A percentile compares a stretch with the other conserved stretches of the same genome.
These are phyloP conservation scores for Chionographis japonica DNA, from an alignment of 106 monocot species.

Conservation along the genomic window DNA sequence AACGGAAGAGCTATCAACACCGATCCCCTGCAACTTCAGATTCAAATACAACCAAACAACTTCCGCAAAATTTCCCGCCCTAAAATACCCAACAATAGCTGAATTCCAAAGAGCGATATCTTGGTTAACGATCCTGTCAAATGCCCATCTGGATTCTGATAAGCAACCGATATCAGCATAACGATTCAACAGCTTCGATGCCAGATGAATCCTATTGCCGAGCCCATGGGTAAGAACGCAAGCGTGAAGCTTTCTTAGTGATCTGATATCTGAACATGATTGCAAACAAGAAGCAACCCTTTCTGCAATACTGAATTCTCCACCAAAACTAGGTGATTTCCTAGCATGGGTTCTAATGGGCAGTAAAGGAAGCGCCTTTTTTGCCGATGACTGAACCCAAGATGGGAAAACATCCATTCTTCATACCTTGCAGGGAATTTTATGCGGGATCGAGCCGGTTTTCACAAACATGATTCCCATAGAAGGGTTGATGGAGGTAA, in stretches of 20 bases:
- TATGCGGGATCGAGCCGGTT: too few species aligned
- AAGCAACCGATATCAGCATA: slow-evolving; percentile 45
- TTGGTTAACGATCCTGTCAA: slow-evolving; percentile 24
- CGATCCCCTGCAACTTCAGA: slow-evolving; percentile 26
- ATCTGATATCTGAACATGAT: slow-evolving; percentile 27
- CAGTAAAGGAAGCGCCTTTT: not conserved
- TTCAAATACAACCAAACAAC: slow-evolving; percentile 30
- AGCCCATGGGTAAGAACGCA: slow-evolving; percentile 34
- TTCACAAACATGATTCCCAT: too few species aligned
- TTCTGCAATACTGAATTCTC: slow-evolving; percentile 2
- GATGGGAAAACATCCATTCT: not conserved
- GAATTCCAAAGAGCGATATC: slow-evolving; percentile 65
- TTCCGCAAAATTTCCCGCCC: slow-evolving; percentile 38
- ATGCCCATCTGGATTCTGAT: slow-evolving; percentile 39
- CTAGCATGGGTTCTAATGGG: not conserved
- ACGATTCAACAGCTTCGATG: slow-evolving; percentile 39
- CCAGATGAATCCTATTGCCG: slow-evolving; percentile 20
- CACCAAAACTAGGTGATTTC: slow-evolving; percentile 2
- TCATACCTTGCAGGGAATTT: not conserved
- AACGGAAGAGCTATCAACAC: slow-evolving; percentile 34
- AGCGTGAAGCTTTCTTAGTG: slow-evolving; percentile 41
- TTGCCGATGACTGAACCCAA: not conserved
- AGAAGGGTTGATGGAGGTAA: too few species aligned
- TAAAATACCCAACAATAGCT: slow-evolving; percentile 51
- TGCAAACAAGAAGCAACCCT: slow-evolving; percentile 26